phyloP scores from a whole-genome alignment of 2,329 filamentous ascomycete species.

The Cordyceps farinosa region DNA sequence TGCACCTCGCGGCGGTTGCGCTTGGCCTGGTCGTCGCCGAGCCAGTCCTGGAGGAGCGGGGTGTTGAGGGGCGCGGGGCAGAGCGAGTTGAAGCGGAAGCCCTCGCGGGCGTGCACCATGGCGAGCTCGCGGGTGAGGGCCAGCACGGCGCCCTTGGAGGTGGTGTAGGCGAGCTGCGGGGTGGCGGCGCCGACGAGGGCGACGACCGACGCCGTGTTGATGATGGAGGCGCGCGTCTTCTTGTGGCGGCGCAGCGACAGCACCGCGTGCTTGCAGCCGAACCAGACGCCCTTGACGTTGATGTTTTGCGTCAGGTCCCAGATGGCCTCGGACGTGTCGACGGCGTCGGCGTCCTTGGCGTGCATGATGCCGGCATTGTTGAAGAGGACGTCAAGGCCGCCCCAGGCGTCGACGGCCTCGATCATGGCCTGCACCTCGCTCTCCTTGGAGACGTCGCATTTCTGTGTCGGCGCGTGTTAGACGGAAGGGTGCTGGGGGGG shows the following conservation, averaged over 20 bases:
- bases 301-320: constrained; percentile 93
- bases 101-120: constrained; percentile 85
- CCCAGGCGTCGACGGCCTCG: constrained; percentile 74
- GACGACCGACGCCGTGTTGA: constrained; percentile 90
- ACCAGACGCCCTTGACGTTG: constrained; percentile 99
- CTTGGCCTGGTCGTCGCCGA: constrained; percentile 82
- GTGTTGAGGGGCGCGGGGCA: constrained; percentile 93
- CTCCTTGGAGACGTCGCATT: constrained; percentile 81
- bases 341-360: constrained; percentile 71
- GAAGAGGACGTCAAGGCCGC: constrained; percentile 88
- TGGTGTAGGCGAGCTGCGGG: constrained; percentile 88
- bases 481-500: too few relatives aligned
- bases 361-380: constrained; percentile 99
- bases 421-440: constrained; percentile 71
- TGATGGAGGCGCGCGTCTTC: constrained; percentile 77
- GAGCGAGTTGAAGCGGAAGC: constrained; percentile 84
- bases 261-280: constrained; percentile 86
- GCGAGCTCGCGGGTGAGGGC: constrained; percentile 87
- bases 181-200: constrained; percentile 83
- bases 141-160: constrained; percentile 87
- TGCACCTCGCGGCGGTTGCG: constrained; percentile 79
- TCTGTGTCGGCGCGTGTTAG: constrained; percentile 21
- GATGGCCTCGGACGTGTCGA: constrained; percentile 82
- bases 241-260: constrained; percentile 73
- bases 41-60: constrained; percentile 86